Evolutionary conservation across 139 green algal genomes (phyloP).

Genomic region (Nannochloris sp.): DNA sequence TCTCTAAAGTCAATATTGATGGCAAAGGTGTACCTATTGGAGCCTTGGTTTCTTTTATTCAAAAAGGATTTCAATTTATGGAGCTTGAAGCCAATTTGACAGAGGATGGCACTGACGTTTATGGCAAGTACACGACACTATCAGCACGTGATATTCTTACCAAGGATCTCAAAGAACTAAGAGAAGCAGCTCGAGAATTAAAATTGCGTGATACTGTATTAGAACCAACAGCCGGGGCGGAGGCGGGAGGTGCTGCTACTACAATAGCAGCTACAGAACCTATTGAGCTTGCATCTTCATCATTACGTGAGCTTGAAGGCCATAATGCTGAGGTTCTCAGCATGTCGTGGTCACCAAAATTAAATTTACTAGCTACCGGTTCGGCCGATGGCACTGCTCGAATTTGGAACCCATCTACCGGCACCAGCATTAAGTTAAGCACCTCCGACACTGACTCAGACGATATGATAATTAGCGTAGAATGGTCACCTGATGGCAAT

Average conservation of each 20-base stretch:
- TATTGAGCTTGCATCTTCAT: too few relatives aligned
- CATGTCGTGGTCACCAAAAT: not conserved
- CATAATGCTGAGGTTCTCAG: not conserved
- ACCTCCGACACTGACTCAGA: not conserved
- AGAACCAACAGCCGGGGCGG: not conserved
- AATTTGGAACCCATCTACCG: not conserved
- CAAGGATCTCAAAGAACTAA: slow-evolving; percentile 80
- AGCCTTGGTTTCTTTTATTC: slow-evolving; percentile 86
- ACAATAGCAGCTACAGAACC: not conserved
- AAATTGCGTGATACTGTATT: not conserved
- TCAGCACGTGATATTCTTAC: slow-evolving; percentile 79
- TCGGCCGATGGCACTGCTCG: not conserved
- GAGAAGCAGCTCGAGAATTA: slow-evolving; percentile 21
- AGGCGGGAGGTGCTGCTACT: not conserved
- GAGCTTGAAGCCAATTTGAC: slow-evolving; percentile 96
- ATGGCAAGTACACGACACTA: slow-evolving; percentile 82
- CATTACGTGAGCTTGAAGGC: not conserved
- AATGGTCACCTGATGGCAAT: slow-evolving; percentile 9
- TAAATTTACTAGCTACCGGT: not conserved
- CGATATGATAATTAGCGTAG: not conserved
- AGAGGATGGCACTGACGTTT: slow-evolving; percentile 63
- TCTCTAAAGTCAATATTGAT: slow-evolving; percentile 57
- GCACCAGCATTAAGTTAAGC: too few relatives aligned
- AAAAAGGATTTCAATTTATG: slow-evolving; percentile 96
- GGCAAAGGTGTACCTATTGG: slow-evolving; percentile 81